Conservation (phyloP, 192 early-diverging fungal genomes). For the Diversispora epigaea region DNA sequence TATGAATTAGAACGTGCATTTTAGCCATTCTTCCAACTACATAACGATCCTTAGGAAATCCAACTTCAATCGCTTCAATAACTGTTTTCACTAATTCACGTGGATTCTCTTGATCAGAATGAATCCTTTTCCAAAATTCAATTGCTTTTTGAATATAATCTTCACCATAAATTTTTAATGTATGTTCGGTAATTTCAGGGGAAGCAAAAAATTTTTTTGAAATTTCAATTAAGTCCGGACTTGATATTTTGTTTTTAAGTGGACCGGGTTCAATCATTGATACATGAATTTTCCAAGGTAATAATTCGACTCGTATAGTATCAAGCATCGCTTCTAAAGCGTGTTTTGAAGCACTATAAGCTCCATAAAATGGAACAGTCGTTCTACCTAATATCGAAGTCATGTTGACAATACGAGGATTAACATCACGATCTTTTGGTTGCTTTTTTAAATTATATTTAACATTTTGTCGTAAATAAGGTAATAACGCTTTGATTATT, state of each 20-base stretch:
- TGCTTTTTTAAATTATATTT: conserved; percentile 31
- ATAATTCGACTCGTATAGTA: conserved; percentile 44
- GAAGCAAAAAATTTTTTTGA: conserved; percentile 28
- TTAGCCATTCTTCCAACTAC: conserved; percentile 28
- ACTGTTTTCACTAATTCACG: conserved; percentile 19
- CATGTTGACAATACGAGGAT: conserved; percentile 43
- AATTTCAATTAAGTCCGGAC: conserved; percentile 12
- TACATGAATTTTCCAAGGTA: conserved; percentile 49
- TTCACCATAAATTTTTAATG: conserved; percentile 27
- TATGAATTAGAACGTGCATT: conserved; percentile 24
- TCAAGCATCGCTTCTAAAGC: conserved; percentile 49
- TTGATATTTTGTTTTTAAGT: not conserved
- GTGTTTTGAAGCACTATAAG: conserved; percentile 47
- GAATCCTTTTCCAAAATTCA: conserved; percentile 32
- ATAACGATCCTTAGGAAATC: conserved; percentile 33
- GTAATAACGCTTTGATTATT: conserved; percentile 43
- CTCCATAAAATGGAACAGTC: conserved; percentile 41
- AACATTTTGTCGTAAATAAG: conserved; percentile 41
- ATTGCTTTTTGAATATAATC: conserved; percentile 28
- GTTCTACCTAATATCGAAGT: conserved; percentile 46
- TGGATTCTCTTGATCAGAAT: conserved; percentile 11
- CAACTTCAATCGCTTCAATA: conserved; percentile 30
- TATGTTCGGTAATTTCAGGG: conserved; percentile 24
- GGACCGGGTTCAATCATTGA: conserved; percentile 41
- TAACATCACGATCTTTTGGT: conserved; percentile 35